phyloP scores from a whole-genome alignment of 176 grass and related monocot species.

The Aegilops speltoides region DNA sequence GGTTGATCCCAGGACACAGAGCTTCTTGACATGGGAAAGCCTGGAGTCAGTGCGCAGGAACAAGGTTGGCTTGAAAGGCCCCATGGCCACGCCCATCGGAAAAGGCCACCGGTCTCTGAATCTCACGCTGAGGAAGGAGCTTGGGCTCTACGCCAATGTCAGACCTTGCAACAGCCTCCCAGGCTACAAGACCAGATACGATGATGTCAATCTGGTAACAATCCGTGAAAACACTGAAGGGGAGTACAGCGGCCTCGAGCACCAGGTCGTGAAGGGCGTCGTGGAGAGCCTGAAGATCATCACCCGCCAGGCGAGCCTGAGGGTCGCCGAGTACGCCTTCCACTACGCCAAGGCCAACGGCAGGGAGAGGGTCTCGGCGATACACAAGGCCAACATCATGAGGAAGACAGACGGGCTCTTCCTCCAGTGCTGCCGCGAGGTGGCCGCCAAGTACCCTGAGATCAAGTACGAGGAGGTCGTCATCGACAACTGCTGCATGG shows the following conservation, averaged over 20 bases:
- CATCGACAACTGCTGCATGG: constrained; percentile 98
- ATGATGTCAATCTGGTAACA: constrained; percentile 89
- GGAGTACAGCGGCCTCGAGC: constrained; percentile 97
- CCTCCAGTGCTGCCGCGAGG: constrained; percentile 96
- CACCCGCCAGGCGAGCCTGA: constrained; percentile 90
- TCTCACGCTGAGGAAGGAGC: constrained; percentile 83
- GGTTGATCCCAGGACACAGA: constrained; percentile 84
- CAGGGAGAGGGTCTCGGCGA: constrained; percentile 88
- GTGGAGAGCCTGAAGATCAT: constrained; percentile 99
- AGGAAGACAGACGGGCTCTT: constrained; percentile 97
- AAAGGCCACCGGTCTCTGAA: constrained; percentile 87
- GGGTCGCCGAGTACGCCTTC: constrained; percentile 97
- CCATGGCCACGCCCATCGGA: constrained; percentile 89
- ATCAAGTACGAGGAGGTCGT: constrained; percentile 93
- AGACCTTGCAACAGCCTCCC: constrained; percentile 92
- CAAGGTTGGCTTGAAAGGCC: constrained; percentile 81
- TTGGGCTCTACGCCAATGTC: constrained; percentile 93
- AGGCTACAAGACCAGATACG: constrained; percentile 92
- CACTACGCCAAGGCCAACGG: constrained; percentile 87
- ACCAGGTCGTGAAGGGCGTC: constrained; percentile 97
- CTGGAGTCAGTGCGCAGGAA: constrained; percentile 71
- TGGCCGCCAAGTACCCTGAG: constrained; percentile 92
- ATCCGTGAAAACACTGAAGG: constrained; percentile 98
- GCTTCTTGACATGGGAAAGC: constrained; percentile 85
- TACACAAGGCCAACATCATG: constrained; percentile 99